These are phyloP conservation scores for Phialophora expanda DNA, from an alignment of 2,329 filamentous ascomycete genomes.

Conservation along the genomic window DNA sequence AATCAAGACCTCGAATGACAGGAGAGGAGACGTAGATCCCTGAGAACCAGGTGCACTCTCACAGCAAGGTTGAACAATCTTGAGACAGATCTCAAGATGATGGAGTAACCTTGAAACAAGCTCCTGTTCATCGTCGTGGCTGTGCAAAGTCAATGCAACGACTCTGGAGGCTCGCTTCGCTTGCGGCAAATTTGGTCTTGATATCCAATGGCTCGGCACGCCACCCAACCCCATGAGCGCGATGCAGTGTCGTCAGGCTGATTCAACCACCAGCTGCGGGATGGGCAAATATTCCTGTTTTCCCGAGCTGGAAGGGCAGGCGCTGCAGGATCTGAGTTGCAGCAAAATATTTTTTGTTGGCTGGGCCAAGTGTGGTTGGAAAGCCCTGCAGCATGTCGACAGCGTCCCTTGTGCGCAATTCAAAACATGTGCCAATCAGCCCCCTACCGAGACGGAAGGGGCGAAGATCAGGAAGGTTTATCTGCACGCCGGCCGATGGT, in stretches of 20 bases:
- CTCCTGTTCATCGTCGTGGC: constrained; percentile 20
- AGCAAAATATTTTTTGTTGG: constrained; percentile 10
- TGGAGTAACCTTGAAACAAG: constrained; percentile 25
- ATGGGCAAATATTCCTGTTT: not conserved
- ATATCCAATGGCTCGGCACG: constrained; percentile 8
- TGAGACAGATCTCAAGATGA: constrained; percentile 20
- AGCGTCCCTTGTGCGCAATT: constrained; percentile 21
- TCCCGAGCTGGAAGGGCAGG: not conserved
- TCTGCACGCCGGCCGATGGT: constrained; percentile 11
- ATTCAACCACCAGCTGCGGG: not conserved
- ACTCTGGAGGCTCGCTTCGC: constrained; percentile 22
- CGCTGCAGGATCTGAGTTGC: not conserved
- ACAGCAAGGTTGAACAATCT: not conserved
- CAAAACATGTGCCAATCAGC: constrained; percentile 34
- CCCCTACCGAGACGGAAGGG: constrained; percentile 16
- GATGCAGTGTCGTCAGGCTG: not conserved
- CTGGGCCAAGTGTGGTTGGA: constrained; percentile 4
- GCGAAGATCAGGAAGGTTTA: constrained; percentile 13
- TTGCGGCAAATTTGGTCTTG: constrained; percentile 9
- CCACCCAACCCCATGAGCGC: not conserved
- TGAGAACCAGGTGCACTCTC: constrained; percentile 5
- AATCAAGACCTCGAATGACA: constrained; percentile 1
- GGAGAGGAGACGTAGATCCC: not conserved
- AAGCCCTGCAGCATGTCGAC: constrained; percentile 3
- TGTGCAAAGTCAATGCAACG: constrained; percentile 15